Conservation (phyloP, 192 early-diverging fungal species). For the Backusella mclennaniae region DNA sequence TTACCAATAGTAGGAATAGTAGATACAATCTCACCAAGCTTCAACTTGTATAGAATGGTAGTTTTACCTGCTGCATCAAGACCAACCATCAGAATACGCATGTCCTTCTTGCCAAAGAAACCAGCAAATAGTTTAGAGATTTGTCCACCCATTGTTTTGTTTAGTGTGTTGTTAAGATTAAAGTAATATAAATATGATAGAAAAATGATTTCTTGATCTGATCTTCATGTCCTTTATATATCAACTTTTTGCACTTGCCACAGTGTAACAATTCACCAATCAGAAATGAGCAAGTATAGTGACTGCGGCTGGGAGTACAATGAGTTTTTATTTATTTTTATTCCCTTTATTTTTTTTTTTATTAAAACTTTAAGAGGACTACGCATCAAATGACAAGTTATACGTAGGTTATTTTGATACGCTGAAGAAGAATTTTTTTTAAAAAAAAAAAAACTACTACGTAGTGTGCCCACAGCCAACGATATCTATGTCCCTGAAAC, state of each 20-base stretch:
- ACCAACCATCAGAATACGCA: slow-evolving; percentile 95
- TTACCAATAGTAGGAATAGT: slow-evolving; percentile 97
- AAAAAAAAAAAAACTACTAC: background rate
- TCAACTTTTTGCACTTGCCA: background rate
- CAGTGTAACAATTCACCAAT: background rate
- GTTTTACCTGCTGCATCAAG: slow-evolving; percentile 94
- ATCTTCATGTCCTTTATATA: background rate
- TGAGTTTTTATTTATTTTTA: background rate
- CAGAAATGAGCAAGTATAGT: background rate
- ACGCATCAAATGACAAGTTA: background rate
- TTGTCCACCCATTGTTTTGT: background rate
- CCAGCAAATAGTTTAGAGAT: slow-evolving; percentile 72
- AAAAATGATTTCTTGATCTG: background rate
- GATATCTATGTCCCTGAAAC: slow-evolving; percentile 81
- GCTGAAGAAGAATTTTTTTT: background rate
- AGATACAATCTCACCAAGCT: slow-evolving; percentile 97
- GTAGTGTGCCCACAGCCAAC: slow-evolving; percentile 54
- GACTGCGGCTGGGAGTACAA: background rate
- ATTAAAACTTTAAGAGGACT: background rate
- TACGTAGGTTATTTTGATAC: slow-evolving; percentile 12
- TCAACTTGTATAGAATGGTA: slow-evolving; percentile 98
- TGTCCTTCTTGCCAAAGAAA: slow-evolving; percentile 89
- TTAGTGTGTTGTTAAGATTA: background rate
- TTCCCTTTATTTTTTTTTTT: background rate
- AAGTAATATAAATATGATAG: too few species aligned